Evolutionary conservation across 2,329 filamentous ascomycete species (phyloP).

Genomic region (Cyclaneusma minus): DNA sequence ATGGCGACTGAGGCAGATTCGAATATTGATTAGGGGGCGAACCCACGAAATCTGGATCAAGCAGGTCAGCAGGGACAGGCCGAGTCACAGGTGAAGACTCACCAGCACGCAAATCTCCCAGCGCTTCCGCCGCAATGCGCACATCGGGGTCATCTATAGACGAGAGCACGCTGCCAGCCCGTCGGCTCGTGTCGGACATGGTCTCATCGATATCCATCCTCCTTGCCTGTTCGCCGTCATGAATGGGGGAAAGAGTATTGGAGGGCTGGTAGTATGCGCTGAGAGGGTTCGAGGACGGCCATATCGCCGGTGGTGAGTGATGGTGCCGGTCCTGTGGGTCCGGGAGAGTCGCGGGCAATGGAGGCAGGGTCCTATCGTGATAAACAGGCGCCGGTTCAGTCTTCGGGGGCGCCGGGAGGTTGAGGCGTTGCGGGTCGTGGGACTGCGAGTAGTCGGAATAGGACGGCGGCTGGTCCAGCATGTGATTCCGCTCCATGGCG

Average conservation of each 20-base stretch:
- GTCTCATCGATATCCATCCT: constrained; percentile 15
- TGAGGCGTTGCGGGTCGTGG: constrained; percentile 14
- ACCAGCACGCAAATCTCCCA: constrained; percentile 63
- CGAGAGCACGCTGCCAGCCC: constrained; percentile 18
- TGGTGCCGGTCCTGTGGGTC: constrained; percentile 11
- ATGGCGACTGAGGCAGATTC: constrained; percentile 19
- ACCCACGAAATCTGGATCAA: constrained; percentile 14
- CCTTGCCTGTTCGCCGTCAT: constrained; percentile 11
- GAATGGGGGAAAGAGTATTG: constrained; percentile 9
- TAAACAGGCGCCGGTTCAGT: constrained; percentile 13
- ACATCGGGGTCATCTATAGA: constrained; percentile 50
- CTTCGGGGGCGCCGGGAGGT: constrained; percentile 14
- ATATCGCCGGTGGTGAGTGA: constrained; percentile 8
- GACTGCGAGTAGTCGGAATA: constrained; percentile 17
- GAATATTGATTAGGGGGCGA: constrained; percentile 11
- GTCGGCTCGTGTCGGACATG: constrained; percentile 12
- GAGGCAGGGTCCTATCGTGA: constrained; percentile 17
- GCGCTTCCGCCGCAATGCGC: constrained; percentile 56
- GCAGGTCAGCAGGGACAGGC: constrained; percentile 42
- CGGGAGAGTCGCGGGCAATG: constrained; percentile 11
- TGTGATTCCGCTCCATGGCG: constrained; percentile 18
- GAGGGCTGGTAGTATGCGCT: constrained; percentile 19
- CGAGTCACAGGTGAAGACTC: constrained; percentile 20
- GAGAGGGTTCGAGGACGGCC: constrained; percentile 19
- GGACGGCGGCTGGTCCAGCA: constrained; percentile 15